These are phyloP conservation scores for Trichomonas tenax DNA, from an alignment of 208 protist genomes.

Conservation along the genomic window DNA sequence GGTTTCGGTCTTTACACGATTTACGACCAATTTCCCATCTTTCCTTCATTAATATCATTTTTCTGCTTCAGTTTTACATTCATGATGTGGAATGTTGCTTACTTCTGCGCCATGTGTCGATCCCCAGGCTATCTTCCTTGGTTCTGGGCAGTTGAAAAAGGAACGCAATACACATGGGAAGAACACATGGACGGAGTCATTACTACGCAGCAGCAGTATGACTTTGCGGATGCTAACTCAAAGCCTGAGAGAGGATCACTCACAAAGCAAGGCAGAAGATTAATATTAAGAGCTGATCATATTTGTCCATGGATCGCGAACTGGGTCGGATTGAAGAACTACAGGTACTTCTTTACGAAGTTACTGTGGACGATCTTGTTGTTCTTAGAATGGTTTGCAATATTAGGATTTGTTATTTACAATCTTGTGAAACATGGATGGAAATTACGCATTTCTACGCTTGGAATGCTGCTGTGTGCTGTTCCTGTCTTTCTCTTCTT, in stretches of 20 bases:
- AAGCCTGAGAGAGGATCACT: not conserved
- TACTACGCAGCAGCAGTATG: not conserved
- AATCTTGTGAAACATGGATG: not conserved
- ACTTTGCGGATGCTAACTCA: not conserved
- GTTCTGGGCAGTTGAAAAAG: not conserved
- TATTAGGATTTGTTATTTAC: not conserved
- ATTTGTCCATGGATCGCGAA: conserved; percentile 3
- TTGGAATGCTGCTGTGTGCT: not conserved
- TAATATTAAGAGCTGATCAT: not conserved
- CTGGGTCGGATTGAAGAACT: conserved; percentile 4
- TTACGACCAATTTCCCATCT: not conserved
- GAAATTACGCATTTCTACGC: not conserved
- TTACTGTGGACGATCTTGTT: not conserved
- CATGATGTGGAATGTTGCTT: not conserved
- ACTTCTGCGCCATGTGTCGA: not conserved
- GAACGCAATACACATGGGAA: not conserved
- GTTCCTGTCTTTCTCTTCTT: not conserved
- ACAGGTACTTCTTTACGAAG: not conserved
- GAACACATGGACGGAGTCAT: not conserved
- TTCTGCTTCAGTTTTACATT: not conserved
- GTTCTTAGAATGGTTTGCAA: not conserved
- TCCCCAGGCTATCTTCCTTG: not conserved
- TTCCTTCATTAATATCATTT: not conserved
- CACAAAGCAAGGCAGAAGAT: not conserved
- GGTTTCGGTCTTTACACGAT: not conserved